Base-by-base conservation (phyloP, 1,284 basidiomycete species). In the Chiua sp. region DNA sequence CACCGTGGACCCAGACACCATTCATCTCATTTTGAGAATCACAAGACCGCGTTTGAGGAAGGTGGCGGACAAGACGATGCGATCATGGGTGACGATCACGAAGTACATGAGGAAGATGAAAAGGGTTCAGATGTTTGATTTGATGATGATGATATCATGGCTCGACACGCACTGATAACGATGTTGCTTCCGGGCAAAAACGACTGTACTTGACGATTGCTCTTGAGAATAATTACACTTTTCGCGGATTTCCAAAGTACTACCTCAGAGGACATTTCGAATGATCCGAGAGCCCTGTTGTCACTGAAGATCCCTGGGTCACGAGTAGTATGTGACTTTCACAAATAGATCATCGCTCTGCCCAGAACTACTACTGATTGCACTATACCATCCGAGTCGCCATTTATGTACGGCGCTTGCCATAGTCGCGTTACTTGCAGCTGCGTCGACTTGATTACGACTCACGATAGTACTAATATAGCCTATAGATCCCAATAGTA, bases 1-100 rank as follows among this genome's bases (percentile, higher is more conserved):
- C 42, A 44, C n/a, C n/a, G 22, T 12, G 20, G n/a, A 44, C 42
- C 11, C 10, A 59, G 89, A 68, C 87, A 91, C 65, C 92, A 93
- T 72, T 86, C 89, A 10, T 83, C 87, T 6, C 91, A 91, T 75
- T 96, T 97, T 68, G 93, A 96, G 79, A 84, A 90, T 65, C 84
- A 87, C 68, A 92, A 90, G 75, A 78, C 90, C 0, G 94, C 93
- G 1, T 91, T 90, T 72, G 87, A 94, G 73, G 83, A 87, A 65
- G 92, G 92, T 52, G 91, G 80, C 16, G 90, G 83, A 54, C 66
- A 67, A 7, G 86, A 86, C 56, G 82, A 84, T 12, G 72, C 74
- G 1, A 8, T 56, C 12, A 57, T 70, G 58, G 74, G 74, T 0
- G 56, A 53, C 16, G 55, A 59, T 3, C 35, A 44, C 4, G 65